phyloP scores from a whole-genome alignment of 148 eudicot species.

The Bassia scoparia region DNA sequence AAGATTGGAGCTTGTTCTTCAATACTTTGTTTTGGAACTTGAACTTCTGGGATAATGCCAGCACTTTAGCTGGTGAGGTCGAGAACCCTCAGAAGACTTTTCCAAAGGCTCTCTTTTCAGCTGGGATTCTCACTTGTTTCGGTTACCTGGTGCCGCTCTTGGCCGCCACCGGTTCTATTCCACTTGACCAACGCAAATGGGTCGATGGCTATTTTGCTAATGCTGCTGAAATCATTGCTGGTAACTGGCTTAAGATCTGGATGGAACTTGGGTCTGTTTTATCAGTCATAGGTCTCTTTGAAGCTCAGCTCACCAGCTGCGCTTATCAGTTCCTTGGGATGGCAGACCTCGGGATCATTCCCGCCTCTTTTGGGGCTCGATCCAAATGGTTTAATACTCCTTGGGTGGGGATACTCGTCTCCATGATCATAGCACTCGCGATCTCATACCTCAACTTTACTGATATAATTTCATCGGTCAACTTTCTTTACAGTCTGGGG shows the following conservation, averaged over 20 bases:
- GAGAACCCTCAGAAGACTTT: conserved; percentile 38
- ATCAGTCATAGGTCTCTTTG: conserved; percentile 31
- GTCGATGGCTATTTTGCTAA: conserved; percentile 40
- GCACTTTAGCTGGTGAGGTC: conserved; percentile 40
- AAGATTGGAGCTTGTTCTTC: conserved; percentile 38
- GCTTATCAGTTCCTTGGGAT: conserved; percentile 41
- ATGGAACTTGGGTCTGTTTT: conserved; percentile 38
- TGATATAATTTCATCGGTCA: conserved; percentile 41
- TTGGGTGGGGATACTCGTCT: conserved; percentile 41
- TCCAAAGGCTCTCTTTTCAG: conserved; percentile 38
- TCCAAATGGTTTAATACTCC: conserved; percentile 36
- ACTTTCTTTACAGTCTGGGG: conserved; percentile 41
- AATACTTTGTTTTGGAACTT: conserved; percentile 45
- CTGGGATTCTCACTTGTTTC: conserved; percentile 39
- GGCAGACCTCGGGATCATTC: conserved; percentile 39
- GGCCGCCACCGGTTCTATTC: conserved; percentile 36
- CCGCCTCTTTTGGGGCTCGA: conserved; percentile 32
- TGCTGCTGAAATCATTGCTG: conserved; percentile 33
- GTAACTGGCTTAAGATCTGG: conserved; percentile 36
- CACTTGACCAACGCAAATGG: conserved; percentile 32
- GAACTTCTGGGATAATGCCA: conserved; percentile 44
- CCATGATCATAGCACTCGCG: conserved; percentile 30
- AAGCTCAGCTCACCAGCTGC: conserved; percentile 45
- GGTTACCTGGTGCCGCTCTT: conserved; percentile 38
- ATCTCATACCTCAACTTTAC: conserved; percentile 35